Conservation (phyloP, 1,284 basidiomycete genomes). For the Pterulicium gracile region DNA sequence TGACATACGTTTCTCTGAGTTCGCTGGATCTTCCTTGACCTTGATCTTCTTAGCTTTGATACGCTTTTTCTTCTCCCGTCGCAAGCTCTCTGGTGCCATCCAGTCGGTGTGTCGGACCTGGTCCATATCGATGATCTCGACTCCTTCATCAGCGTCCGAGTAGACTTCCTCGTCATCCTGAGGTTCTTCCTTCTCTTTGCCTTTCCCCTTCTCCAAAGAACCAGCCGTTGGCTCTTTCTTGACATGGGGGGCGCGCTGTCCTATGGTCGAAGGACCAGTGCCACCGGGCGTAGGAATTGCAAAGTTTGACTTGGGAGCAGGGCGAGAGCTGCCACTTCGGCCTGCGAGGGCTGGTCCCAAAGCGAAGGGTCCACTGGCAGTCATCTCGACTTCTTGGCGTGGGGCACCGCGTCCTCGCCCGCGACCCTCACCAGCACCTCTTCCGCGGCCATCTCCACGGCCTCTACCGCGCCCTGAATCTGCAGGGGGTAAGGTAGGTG, state of each 20-base stretch:
- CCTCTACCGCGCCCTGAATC: constrained; percentile 21
- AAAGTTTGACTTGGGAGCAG: constrained; percentile 44
- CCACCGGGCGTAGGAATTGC: constrained; percentile 28
- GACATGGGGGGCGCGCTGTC: constrained; percentile 31
- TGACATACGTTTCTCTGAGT: constrained; percentile 28
- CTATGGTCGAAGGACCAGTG: constrained; percentile 23
- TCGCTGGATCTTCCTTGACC: constrained; percentile 33
- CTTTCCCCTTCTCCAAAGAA: constrained; percentile 28
- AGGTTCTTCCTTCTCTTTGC: constrained; percentile 20
- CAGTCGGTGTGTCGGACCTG: constrained; percentile 74
- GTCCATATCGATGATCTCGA: constrained; percentile 85
- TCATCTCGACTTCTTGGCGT: constrained; percentile 67
- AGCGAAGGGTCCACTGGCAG: constrained; percentile 75
- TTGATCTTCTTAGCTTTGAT: constrained; percentile 38
- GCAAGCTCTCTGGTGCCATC: constrained; percentile 78
- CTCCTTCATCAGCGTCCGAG: constrained; percentile 82
- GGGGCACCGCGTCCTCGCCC: constrained; percentile 38
- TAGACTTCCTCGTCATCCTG: constrained; percentile 59
- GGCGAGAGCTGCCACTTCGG: constrained; percentile 29
- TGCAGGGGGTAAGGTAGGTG: constrained; percentile 20
- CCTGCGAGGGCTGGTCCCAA: constrained; percentile 68
- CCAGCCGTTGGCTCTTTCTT: constrained; percentile 14
- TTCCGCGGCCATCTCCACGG: constrained; percentile 36
- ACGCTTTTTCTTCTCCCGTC: constrained; percentile 37
- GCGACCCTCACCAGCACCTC: constrained; percentile 34